Conservation (phyloP, 257 asterid species). For the Jaltomata sinuosa region DNA sequence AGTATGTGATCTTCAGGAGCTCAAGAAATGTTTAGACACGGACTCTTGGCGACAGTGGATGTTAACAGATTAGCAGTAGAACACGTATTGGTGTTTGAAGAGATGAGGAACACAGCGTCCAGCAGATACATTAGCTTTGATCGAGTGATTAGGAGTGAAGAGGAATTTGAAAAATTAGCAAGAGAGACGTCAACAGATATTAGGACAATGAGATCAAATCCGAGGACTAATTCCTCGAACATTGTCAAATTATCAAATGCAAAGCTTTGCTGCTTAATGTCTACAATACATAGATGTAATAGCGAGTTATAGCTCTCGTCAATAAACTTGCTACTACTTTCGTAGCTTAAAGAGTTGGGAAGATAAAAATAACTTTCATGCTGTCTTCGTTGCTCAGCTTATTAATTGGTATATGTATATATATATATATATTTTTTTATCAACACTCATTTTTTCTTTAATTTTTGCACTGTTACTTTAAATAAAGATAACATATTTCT, state of each 20-base stretch:
- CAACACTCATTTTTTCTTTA: no score
- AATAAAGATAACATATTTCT: no score
- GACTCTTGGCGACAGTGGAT: slow-evolving; percentile 55
- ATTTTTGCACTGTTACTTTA: no score
- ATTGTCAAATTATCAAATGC: slow-evolving; percentile 37
- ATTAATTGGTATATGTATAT: no score
- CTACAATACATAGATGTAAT: slow-evolving; percentile 38
- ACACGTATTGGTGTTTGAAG: slow-evolving; percentile 57
- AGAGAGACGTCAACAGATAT: slow-evolving; percentile 36
- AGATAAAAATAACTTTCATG: no score
- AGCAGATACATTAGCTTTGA: slow-evolving; percentile 82
- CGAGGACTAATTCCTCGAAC: slow-evolving; percentile 20
- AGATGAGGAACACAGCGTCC: slow-evolving; percentile 40
- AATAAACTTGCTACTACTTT: no score
- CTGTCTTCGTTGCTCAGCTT: no score
- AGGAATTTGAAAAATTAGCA: slow-evolving; percentile 42
- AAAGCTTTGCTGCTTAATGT: slow-evolving; percentile 42
- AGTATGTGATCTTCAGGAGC: slow-evolving; percentile 23
- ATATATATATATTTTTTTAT: no score
- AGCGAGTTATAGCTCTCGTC: background rate
- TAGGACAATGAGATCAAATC: slow-evolving; percentile 14
- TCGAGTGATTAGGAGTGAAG: slow-evolving; percentile 29
- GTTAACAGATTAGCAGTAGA: slow-evolving; percentile 59
- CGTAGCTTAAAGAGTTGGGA: no score
- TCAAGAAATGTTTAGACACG: slow-evolving; percentile 53